phyloP scores from a whole-genome alignment of 2,329 filamentous ascomycete species.

The Trichoderma gracile region DNA sequence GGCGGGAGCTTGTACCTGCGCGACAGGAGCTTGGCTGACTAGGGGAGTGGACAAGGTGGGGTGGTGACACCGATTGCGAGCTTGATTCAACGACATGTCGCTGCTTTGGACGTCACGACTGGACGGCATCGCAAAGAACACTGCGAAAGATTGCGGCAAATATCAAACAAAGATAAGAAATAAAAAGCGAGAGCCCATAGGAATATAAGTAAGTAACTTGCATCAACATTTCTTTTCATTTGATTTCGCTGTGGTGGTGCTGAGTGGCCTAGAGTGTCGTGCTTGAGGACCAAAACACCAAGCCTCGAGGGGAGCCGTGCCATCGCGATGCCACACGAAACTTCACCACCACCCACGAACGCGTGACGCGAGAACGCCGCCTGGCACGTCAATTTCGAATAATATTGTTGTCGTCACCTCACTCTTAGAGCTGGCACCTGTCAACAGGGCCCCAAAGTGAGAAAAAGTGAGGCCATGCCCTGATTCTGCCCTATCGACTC shows the following conservation, averaged over 20 bases:
- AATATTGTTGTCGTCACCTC: neutral
- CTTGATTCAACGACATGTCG: conserved; percentile 25
- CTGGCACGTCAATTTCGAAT: neutral
- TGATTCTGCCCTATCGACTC: neutral
- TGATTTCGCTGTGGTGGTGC: neutral
- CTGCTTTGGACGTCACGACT: neutral
- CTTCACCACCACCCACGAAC: neutral
- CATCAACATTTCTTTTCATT: neutral
- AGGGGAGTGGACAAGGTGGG: conserved; percentile 17
- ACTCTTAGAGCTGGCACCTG: neutral
- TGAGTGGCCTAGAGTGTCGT: neutral
- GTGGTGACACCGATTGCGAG: conserved; percentile 11
- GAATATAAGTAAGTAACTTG: neutral
- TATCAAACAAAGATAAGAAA: neutral
- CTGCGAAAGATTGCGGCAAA: neutral
- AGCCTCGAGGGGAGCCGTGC: neutral
- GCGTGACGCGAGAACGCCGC: neutral
- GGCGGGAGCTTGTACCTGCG: conserved; percentile 7
- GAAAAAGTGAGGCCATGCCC: conserved; percentile 7
- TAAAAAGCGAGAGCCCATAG: neutral
- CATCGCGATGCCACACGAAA: neutral
- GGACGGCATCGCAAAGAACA: neutral
- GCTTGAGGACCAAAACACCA: conserved; percentile 1
- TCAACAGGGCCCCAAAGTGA: neutral
- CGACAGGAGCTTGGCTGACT: conserved; percentile 16